A percentile compares a stretch with the other conserved stretches of the same genome.
Evolutionary conservation across 1,139 yeast species (phyloP).

Genomic region (Pichia sp.): DNA sequence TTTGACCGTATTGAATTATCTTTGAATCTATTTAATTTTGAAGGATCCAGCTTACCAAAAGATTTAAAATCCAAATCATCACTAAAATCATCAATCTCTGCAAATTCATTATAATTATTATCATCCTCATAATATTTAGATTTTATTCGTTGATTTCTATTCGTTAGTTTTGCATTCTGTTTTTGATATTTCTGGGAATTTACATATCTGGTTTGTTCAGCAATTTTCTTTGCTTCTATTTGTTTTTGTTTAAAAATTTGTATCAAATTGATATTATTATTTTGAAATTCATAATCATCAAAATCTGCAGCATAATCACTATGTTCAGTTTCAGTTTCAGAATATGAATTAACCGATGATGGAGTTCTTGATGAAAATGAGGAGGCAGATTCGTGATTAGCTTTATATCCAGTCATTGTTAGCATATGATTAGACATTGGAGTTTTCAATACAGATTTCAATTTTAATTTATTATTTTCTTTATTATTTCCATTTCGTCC

Average conservation of each 20-base stretch:
- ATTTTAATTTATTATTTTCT: background rate
- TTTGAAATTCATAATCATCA: constrained; percentile 14
- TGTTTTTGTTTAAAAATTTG: constrained; percentile 14
- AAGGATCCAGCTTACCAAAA: constrained; percentile 12
- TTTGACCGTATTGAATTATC: constrained; percentile 9
- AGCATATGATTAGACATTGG: constrained; percentile 17
- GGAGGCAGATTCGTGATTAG: background rate
- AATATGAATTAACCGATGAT: constrained; percentile 17
- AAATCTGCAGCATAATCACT: constrained; percentile 30
- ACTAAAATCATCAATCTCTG: constrained; percentile 19
- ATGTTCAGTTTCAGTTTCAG: constrained; percentile 28
- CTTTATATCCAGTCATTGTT: background rate
- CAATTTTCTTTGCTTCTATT: constrained; percentile 19
- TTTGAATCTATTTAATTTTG: constrained; percentile 6
- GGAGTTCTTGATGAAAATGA: constrained; percentile 25
- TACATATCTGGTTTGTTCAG: constrained; percentile 7
- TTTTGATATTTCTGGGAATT: constrained; percentile 2
- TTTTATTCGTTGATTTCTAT: background rate
- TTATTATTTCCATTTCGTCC: background rate
- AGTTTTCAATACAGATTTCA: constrained; percentile 2
- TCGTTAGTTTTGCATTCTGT: background rate
- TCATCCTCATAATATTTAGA: background rate
- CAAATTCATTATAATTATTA: background rate
- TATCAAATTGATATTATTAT: constrained; percentile 12
- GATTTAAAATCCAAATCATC: constrained; percentile 23